Base-by-base conservation (phyloP, 176 grass and related monocot species). In the Eragrostis nindensis region DNA sequence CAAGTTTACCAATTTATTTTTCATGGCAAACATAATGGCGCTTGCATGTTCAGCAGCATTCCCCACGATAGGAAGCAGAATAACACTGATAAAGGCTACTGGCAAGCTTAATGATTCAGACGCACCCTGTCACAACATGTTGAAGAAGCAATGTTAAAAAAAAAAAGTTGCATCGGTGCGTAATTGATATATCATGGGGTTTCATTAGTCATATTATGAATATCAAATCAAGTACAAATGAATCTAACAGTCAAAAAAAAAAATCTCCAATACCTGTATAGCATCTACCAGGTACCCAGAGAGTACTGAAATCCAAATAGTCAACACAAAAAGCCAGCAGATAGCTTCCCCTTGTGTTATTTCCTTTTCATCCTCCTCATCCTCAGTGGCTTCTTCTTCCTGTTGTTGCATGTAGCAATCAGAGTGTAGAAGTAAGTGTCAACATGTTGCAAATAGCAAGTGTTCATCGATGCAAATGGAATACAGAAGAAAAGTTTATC, bases 21-120 rank as follows among this genome's bases (percentile, higher is more conserved):
- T 98, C 92, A 95, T 98, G 80, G 96, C 96, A 91, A 98, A 98
- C 96, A 98, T 98, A 91, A 98, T 98, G 30, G 96, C 96, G 15
- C 96, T 98, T 26, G 96, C 90, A 93, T 97, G 92, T 84, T 98
- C 96, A 84, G 96, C 92, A 82, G 96, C 96, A 54, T 98, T 98
- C 50, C 96, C 96, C 43, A 95, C 96, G 6, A 99, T 99, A 83
- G 96, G 96, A 79, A 99, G 96, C 56, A 99, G 85, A 91, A 99
- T 95, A 86, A 99, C 96, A 70, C 96, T 99, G 68, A 99, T 99
- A 86, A 99, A 99, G 39, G 96, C 90, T 22, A 99, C 71, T 55
- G 96, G 96, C 96, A 99, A 77, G 69, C 80, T 93, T 76, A 93
- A 70, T 70, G 96, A 99, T 66, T 99, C 92, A 10, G 96, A 99